Evolutionary conservation across 768 basidiomycete species (phyloP), one percentile per base, ranked within the genome.

Genomic region (Mycena capillaripes): DNA sequence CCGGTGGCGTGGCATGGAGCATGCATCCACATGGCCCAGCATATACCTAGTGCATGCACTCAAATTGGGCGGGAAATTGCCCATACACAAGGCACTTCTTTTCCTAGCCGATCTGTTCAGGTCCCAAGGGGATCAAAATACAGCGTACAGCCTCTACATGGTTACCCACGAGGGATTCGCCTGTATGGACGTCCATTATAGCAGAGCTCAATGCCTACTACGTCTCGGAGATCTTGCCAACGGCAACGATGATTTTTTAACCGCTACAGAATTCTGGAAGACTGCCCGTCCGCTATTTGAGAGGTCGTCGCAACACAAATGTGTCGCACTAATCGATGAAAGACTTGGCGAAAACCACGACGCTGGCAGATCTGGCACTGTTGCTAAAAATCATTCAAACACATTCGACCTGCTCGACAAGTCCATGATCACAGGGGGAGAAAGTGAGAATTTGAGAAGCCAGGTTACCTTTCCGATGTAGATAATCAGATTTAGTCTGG

Each of bases 211-310:
- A n/a, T n/a, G n/a, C n/a, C n/a, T n/a, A n/a, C n/a, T n/a, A n/a
- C n/a, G 66, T 10, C 57, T 59, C 0, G 56, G 66, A 7, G 66
- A 67, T 36, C 21, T 67, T 11, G 56, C 57, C 12, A 16, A 21
- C 11, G 14, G 27, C 14, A 16, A 38, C 3, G 66, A 57, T 5
- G 34, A 67, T 11, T 4, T 25, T 0, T 0, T 7, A 0, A 21
- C 27, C 2, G 66, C 66, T 10, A 25, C 4, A 14, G 52, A 25
- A 6, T 30, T 48, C 3, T 57, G 65, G 65, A 23, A 17, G 4
- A 32, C 17, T 10, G 65, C 66, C 2, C 11, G n/a, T n/a, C 56
- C 66, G 23, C 55, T 67, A 25, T 67, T 67, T 38, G 34, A 64
- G 16, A 14, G 25, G 25, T 64, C 63, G 14, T 29, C 19, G 1